These are phyloP conservation scores for Trypanosoma melophagium DNA, from an alignment of 208 protist species.

Conservation along the genomic window DNA sequence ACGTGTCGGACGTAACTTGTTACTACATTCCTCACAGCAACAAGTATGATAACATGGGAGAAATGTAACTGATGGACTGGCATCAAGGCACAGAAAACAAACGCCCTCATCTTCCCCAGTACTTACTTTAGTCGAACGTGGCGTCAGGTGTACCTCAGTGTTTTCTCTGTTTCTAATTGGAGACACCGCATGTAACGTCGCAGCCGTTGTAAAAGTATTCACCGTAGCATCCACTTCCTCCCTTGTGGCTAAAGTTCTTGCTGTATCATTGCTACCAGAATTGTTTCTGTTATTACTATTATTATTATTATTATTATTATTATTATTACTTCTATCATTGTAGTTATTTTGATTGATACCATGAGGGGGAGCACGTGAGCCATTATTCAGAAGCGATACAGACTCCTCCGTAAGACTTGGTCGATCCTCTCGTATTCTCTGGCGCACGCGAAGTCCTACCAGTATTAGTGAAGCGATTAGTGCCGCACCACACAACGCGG, in stretches of 20 bases:
- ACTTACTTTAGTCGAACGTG: constrained; percentile 19
- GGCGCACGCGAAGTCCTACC: not conserved
- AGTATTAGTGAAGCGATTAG: constrained; percentile 1
- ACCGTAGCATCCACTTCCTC: constrained; percentile 4
- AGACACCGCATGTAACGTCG: not conserved
- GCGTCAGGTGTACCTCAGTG: not conserved
- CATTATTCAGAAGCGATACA: constrained; percentile 1
- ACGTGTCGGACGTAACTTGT: constrained; percentile 35
- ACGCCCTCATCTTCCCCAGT: constrained; percentile 33
- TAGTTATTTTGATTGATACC: not conserved
- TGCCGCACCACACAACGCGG: not conserved
- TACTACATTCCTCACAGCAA: constrained; percentile 53
- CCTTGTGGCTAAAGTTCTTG: not conserved
- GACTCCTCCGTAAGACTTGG: constrained; percentile 6
- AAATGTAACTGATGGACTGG: constrained; percentile 41
- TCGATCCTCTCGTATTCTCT: not conserved
- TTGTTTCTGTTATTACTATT: not conserved
- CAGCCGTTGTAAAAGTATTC: not conserved
- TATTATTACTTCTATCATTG: not conserved
- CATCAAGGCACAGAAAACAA: constrained; percentile 50
- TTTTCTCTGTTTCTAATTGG: not conserved
- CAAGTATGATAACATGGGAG: constrained; percentile 60
- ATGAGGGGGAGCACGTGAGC: not conserved
- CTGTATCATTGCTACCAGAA: constrained; percentile 15
- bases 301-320: not conserved